phyloP scores from a whole-genome alignment of 2,329 filamentous ascomycete species.

The Aspergillus tamarii region DNA sequence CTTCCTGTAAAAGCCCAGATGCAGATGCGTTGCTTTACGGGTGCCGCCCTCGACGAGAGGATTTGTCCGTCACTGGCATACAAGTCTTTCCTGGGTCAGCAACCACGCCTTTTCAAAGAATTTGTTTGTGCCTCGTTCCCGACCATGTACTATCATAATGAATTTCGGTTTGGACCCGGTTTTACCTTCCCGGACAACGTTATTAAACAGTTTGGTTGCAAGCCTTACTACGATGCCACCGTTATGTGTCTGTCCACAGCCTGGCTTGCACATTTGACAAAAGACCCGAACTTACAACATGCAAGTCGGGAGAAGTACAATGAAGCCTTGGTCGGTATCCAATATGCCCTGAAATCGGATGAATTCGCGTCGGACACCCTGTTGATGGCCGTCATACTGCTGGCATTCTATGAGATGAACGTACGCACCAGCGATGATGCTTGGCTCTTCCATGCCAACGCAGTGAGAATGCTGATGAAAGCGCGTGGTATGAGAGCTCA shows the following conservation, averaged over 20 bases:
- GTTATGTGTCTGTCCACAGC: slow-evolving; percentile 34
- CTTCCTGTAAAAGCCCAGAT: background rate
- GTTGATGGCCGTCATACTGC: slow-evolving; percentile 23
- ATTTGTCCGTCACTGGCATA: slow-evolving; percentile 28
- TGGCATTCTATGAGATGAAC: slow-evolving; percentile 41
- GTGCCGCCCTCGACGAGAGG: slow-evolving; percentile 25
- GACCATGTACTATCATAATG: slow-evolving; percentile 29
- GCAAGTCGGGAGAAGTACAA: slow-evolving; percentile 36
- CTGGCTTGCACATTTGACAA: slow-evolving; percentile 31
- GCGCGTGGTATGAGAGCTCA: slow-evolving; percentile 35
- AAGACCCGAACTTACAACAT: slow-evolving; percentile 27
- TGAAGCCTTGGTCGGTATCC: slow-evolving; percentile 33
- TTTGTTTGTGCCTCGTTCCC: slow-evolving; percentile 29
- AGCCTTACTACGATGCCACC: slow-evolving; percentile 27
- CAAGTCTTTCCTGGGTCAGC: slow-evolving; percentile 25
- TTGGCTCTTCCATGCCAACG: slow-evolving; percentile 39
- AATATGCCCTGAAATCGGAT: slow-evolving; percentile 27
- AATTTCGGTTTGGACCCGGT: slow-evolving; percentile 27
- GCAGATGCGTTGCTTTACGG: background rate
- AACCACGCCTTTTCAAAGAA: slow-evolving; percentile 28
- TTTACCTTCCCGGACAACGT: slow-evolving; percentile 25
- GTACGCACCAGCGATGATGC: slow-evolving; percentile 35
- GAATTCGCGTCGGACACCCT: slow-evolving; percentile 36
- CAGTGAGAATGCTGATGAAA: slow-evolving; percentile 35
- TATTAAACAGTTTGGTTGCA: slow-evolving; percentile 22